Evolutionary conservation across 2,329 filamentous ascomycete species (phyloP).

Genomic region (Clonostachys chloroleuca): DNA sequence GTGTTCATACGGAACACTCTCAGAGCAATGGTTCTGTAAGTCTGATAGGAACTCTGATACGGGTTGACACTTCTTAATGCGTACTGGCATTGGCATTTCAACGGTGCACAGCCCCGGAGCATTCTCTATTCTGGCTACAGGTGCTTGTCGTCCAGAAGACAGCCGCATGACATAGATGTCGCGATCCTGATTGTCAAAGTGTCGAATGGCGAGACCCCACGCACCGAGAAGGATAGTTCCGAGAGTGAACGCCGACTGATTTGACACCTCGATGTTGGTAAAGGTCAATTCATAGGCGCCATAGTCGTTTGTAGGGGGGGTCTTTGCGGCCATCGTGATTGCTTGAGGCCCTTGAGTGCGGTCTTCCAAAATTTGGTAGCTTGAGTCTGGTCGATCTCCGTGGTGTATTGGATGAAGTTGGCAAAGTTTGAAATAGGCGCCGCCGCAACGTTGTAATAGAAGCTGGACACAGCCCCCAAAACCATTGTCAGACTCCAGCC

Average conservation of each 20-base stretch:
- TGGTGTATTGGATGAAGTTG: neutral
- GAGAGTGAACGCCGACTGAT: neutral
- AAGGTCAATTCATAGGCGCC: neutral
- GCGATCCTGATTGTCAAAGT: neutral
- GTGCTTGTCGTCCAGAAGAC: conserved; percentile 1
- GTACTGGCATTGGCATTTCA: conserved; percentile 6
- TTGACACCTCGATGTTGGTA: too few relatives aligned
- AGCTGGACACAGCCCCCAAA: neutral
- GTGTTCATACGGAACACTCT: neutral
- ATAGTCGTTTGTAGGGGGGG: conserved; percentile 1
- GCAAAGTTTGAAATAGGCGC: conserved; percentile 3
- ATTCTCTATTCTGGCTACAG: neutral
- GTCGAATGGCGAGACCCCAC: conserved; percentile 1
- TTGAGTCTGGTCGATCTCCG: neutral
- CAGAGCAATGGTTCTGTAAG: conserved; percentile 4
- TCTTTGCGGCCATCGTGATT: neutral
- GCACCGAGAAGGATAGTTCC: neutral
- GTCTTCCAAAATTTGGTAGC: neutral
- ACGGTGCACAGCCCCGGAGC: conserved; percentile 7
- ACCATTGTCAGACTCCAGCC: conserved; percentile 7
- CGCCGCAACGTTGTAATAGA: conserved; percentile 4
- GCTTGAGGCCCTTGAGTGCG: neutral
- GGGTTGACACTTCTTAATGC: conserved; percentile 1
- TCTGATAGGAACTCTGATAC: conserved; percentile 7
- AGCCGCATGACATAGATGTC: neutral